Conservation (phyloP, 257 asterid species). For the Handroanthus guayacan region DNA sequence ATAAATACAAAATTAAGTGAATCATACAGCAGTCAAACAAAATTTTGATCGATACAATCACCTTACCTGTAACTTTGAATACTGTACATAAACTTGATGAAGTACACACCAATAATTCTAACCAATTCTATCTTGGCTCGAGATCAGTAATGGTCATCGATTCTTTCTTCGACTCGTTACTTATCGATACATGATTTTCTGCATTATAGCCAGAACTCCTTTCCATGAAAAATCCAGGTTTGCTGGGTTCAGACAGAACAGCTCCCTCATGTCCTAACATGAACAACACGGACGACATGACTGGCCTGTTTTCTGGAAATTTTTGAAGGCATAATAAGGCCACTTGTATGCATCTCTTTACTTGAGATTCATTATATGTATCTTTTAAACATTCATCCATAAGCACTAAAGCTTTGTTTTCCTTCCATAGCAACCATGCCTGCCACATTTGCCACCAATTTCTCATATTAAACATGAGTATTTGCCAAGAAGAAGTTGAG, state of each 20-base stretch:
- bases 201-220: neutral
- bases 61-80: neutral
- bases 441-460: neutral
- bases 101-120: too few relatives aligned
- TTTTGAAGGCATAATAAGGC: slow-evolving; percentile 45
- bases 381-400: slow-evolving; percentile 32
- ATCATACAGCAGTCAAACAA: too few relatives aligned
- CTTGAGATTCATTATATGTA: slow-evolving; percentile 38
- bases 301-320: slow-evolving; percentile 36
- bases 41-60: too few relatives aligned
- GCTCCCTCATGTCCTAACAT: slow-evolving; percentile 41
- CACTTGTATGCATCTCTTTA: slow-evolving; percentile 47
- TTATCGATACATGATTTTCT: slow-evolving; percentile 13
- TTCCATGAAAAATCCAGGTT: slow-evolving; percentile 48
- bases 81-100: too few relatives aligned
- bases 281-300: slow-evolving; percentile 40
- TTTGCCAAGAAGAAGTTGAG: too few relatives aligned
- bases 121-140: slow-evolving; percentile 26
- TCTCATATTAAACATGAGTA: neutral
- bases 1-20: too few relatives aligned
- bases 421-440: slow-evolving; percentile 48
- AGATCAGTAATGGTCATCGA: slow-evolving; percentile 23
- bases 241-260: slow-evolving; percentile 35
- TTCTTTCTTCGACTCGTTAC: neutral
- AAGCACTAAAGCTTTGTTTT: slow-evolving; percentile 33